A percentile compares a stretch with the other conserved stretches of the same genome.
Evolutionary conservation across 257 asterid species (phyloP).

Genomic region (Verbena officinalis): DNA sequence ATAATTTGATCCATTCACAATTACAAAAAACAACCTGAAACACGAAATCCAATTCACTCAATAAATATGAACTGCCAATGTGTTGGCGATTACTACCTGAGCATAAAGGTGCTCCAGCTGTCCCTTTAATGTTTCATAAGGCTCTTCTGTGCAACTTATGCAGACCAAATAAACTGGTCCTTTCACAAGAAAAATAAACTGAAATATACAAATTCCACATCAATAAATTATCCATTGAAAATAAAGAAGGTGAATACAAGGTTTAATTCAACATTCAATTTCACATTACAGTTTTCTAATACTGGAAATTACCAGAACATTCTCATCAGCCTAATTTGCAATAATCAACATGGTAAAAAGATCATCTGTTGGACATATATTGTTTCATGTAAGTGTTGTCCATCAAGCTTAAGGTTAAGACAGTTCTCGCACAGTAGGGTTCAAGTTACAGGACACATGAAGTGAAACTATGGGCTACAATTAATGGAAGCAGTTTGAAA

Average conservation of each 20-base stretch:
- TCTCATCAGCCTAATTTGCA: conserved; percentile 5
- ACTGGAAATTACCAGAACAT: neutral
- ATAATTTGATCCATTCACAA: no score
- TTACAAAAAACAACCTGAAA: neutral
- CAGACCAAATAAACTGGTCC: conserved; percentile 98
- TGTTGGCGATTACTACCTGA: conserved; percentile 58
- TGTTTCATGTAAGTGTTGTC: neutral
- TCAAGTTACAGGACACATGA: neutral
- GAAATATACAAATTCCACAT: conserved; percentile 33
- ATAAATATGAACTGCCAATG: conserved; percentile 13
- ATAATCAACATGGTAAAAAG: neutral
- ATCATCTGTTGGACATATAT: neutral
- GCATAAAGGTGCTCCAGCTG: conserved; percentile 89
- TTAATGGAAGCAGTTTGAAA: neutral
- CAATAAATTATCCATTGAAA: neutral
- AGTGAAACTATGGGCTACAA: neutral
- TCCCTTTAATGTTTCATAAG: conserved; percentile 84
- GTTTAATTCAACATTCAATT: neutral
- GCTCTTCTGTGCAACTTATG: conserved; percentile 97
- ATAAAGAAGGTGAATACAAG: neutral
- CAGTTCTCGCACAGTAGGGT: neutral
- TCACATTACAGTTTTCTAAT: neutral
- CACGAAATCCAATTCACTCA: conserved; percentile 8
- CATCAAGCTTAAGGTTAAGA: neutral
- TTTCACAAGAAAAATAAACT: conserved; percentile 94